Conservation (phyloP, 805 yeast genomes). For the Tetrapisispora nanseiensis region DNA sequence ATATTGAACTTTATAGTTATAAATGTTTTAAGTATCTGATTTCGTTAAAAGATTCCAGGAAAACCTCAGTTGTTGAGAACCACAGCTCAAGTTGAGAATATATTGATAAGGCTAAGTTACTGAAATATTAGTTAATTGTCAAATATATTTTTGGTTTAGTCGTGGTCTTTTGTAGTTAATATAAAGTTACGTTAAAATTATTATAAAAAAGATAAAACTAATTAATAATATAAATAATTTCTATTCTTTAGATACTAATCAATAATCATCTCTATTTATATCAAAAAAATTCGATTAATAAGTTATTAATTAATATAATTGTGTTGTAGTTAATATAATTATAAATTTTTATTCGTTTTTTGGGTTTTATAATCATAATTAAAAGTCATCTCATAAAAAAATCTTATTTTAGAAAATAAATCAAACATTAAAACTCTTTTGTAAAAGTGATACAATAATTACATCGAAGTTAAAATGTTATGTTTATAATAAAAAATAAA, state of each 20-base stretch:
- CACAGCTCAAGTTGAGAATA: too few relatives aligned
- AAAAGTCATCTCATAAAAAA: constrained; percentile 3
- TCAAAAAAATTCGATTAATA: background rate
- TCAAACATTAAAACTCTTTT: too few relatives aligned
- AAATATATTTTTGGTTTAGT: too few relatives aligned
- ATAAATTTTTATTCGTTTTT: background rate
- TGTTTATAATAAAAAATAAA: background rate
- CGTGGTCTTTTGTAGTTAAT: background rate
- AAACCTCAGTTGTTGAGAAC: too few relatives aligned
- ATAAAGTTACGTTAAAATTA: constrained; percentile 2
- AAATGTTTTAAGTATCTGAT: background rate
- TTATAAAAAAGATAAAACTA: constrained; percentile 3
- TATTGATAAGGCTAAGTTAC: too few relatives aligned
- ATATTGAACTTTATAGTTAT: background rate
- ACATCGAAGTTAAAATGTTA: too few relatives aligned
- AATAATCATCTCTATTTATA: background rate
- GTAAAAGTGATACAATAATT: too few relatives aligned
- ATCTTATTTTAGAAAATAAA: too few relatives aligned
- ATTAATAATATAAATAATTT: constrained; percentile 1
- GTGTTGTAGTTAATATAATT: constrained; percentile 1
- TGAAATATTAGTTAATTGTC: too few relatives aligned
- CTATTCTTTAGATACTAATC: background rate
- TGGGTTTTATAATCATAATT: background rate
- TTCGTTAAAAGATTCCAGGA: too few relatives aligned
- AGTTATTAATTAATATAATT: background rate